A percentile compares a stretch with the other conserved stretches of the same genome.
Conservation (phyloP, 768 basidiomycete genomes). For the Lentinula lateritia region DNA sequence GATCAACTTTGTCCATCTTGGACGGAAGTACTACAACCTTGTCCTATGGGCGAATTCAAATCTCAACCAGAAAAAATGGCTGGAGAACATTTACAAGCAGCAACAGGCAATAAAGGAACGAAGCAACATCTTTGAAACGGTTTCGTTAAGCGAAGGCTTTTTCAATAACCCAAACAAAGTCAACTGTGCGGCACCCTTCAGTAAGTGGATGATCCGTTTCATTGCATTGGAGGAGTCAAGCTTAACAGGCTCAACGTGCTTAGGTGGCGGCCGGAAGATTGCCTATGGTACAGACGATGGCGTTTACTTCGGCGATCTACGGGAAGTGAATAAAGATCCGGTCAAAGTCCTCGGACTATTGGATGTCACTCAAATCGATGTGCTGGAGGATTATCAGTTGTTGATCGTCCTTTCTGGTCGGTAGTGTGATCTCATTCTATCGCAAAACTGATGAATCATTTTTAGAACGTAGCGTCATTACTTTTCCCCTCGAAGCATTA, state of each 20-base stretch:
- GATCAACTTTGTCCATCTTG: conserved; percentile 91
- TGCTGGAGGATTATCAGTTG: conserved; percentile 92
- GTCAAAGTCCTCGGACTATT: conserved; percentile 83
- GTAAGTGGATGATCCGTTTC: conserved; percentile 49
- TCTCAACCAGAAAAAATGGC: conserved; percentile 86
- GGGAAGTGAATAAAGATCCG: conserved; percentile 72
- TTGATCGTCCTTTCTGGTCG: conserved; percentile 97
- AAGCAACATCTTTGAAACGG: conserved; percentile 82
- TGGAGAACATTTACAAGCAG: conserved; percentile 86
- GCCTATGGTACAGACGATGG: conserved; percentile 98
- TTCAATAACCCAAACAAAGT: conserved; percentile 83
- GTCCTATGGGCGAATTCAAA: conserved; percentile 88
- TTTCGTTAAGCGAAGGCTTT: conserved; percentile 81
- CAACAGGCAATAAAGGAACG: conserved; percentile 81
- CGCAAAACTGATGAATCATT: conserved; percentile 1
- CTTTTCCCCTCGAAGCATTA: conserved; percentile 90
- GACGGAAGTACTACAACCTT: conserved; percentile 86
- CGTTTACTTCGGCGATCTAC: conserved; percentile 88
- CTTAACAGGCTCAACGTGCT: neutral
- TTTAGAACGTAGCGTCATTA: conserved; percentile 90
- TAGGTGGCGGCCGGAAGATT: conserved; percentile 78
- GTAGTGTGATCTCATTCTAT: conserved; percentile 12
- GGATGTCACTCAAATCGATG: conserved; percentile 92
- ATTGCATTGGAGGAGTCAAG: conserved; percentile 6
- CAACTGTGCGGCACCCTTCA: conserved; percentile 83